Conservation (phyloP, 208 protist genomes). For the Trypanosoma rangeli region DNA sequence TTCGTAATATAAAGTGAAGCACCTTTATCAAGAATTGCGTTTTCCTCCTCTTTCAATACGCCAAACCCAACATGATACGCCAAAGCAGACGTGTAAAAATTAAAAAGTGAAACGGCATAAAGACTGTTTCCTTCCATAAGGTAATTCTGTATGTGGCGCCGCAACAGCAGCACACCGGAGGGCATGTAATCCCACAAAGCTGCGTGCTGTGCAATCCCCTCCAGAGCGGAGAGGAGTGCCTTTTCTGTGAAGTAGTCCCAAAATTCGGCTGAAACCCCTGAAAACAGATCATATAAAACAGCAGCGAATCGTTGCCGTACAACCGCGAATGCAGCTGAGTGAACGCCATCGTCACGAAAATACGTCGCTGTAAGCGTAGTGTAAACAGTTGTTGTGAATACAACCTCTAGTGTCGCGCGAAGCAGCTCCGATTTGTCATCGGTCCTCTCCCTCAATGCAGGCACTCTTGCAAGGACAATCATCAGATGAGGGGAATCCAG, state of each 20-base stretch:
- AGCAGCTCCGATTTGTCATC: slow-evolving; percentile 13
- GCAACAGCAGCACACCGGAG: slow-evolving; percentile 3
- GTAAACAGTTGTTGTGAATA: slow-evolving; percentile 28
- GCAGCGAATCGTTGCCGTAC: slow-evolving; percentile 20
- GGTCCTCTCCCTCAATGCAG: slow-evolving; percentile 6
- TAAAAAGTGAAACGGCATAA: slow-evolving; percentile 23
- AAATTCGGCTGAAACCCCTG: slow-evolving; percentile 25
- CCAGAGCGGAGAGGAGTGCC: slow-evolving; percentile 31
- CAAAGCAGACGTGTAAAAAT: slow-evolving; percentile 19
- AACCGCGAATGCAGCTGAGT: slow-evolving; percentile 6
- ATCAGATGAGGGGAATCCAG: slow-evolving; percentile 19
- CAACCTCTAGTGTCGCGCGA: slow-evolving; percentile 17
- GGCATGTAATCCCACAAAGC: slow-evolving; percentile 29
- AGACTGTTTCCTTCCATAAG: background rate
- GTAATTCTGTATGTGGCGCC: background rate
- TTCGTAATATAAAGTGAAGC: background rate
- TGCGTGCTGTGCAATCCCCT: slow-evolving; percentile 32
- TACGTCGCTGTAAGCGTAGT: slow-evolving; percentile 22
- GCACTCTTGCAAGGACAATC: slow-evolving; percentile 12
- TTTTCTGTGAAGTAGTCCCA: slow-evolving; percentile 35
- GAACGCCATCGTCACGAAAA: slow-evolving; percentile 33
- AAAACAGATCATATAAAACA: slow-evolving; percentile 26
- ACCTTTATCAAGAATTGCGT: background rate
- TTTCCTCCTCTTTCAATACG: slow-evolving; percentile 1
- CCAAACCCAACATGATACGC: slow-evolving; percentile 16